Evolutionary conservation across 257 asterid species (phyloP).

Genomic region (Solanum paucissectum): DNA sequence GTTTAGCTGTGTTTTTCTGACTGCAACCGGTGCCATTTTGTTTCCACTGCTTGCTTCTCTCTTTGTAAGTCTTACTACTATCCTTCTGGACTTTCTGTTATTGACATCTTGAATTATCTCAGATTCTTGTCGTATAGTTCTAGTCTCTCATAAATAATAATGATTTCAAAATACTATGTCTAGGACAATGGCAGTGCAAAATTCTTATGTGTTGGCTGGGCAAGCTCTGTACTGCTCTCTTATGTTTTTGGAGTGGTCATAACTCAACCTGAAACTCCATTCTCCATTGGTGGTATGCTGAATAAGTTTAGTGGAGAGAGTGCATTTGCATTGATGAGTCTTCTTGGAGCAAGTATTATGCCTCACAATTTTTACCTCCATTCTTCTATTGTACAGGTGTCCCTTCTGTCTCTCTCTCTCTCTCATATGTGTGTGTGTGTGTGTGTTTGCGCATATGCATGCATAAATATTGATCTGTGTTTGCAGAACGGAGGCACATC

Average conservation of each 20-base stretch:
- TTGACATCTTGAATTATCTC: neutral
- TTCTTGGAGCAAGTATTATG: conserved; percentile 89
- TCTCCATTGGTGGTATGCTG: conserved; percentile 45
- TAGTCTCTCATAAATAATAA: neutral
- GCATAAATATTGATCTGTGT: neutral
- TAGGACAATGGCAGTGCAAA: conserved; percentile 66
- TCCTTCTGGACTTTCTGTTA: neutral
- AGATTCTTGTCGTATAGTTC: neutral
- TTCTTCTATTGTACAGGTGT: conserved; percentile 87
- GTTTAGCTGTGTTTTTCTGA: conserved; percentile 60
- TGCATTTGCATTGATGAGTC: conserved; percentile 77
- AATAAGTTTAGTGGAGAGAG: conserved; percentile 71
- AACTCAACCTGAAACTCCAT: conserved; percentile 54
- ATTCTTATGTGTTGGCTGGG: conserved; percentile 42
- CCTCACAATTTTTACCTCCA: conserved; percentile 95
- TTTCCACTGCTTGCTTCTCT: conserved; percentile 59
- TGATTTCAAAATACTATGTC: conserved; percentile 7
- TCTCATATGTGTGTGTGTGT: neutral
- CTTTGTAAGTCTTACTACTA: conserved; percentile 38
- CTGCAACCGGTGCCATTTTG: conserved; percentile 59
- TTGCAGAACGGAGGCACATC: neutral
- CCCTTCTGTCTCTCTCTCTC: conserved; percentile 5
- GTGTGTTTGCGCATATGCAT: neutral
- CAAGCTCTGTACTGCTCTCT: conserved; percentile 39
- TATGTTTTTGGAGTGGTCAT: conserved; percentile 58